A percentile compares a stretch with the other conserved stretches of the same genome.
Conservation (phyloP, 2,329 filamentous ascomycete genomes). For the Xylariales sp. region DNA sequence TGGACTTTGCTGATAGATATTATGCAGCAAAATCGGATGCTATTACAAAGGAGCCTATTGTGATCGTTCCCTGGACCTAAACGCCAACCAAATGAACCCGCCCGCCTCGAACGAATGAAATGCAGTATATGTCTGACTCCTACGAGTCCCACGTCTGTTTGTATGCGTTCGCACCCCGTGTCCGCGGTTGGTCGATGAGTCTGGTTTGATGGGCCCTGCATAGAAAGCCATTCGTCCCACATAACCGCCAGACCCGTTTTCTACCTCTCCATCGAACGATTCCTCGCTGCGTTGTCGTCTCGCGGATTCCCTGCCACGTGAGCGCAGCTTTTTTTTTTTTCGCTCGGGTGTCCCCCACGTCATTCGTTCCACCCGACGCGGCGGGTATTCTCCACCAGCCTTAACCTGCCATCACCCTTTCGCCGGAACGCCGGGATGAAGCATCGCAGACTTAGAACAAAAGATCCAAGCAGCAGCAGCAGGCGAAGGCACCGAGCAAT, state of each 20-base stretch:
- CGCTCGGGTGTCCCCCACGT: background rate
- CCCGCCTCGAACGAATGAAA: slow-evolving; percentile 5
- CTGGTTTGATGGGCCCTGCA: background rate
- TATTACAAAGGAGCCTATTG: slow-evolving; percentile 26
- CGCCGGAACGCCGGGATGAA: background rate
- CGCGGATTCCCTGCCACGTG: background rate
- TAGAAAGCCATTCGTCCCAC: background rate
- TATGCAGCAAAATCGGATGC: slow-evolving; percentile 14
- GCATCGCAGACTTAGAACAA: slow-evolving; percentile 58
- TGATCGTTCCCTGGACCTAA: slow-evolving; percentile 24
- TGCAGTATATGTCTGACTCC: slow-evolving; percentile 17
- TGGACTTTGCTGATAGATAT: background rate
- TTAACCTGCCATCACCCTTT: background rate
- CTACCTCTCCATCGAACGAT: background rate
- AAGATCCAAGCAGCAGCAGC: slow-evolving; percentile 68
- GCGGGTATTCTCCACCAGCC: background rate
- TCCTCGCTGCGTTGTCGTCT: background rate
- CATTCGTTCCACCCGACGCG: background rate
- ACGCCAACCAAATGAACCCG: slow-evolving; percentile 25
- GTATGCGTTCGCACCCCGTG: background rate
- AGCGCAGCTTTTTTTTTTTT: background rate
- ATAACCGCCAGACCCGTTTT: background rate
- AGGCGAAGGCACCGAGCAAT: slow-evolving; percentile 63
- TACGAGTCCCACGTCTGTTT: background rate
- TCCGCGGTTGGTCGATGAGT: background rate